Evolutionary conservation across 768 basidiomycete species (phyloP).

Genomic region (Calocybe cyanea): DNA sequence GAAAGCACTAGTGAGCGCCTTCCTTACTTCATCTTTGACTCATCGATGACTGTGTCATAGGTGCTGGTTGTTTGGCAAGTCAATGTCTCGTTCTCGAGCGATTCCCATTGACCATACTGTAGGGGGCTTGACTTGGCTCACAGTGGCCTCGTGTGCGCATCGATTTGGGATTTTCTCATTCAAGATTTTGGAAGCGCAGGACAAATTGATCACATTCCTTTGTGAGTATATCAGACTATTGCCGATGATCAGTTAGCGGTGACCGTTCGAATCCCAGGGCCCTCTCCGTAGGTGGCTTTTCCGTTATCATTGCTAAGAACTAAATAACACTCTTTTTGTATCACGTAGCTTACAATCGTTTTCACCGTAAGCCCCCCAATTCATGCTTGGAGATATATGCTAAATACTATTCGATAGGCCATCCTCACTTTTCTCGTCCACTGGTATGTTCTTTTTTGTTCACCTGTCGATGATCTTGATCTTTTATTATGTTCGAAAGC

Average conservation of each 20-base stretch:
- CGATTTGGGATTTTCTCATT: slow-evolving; percentile 26
- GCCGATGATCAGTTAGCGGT: neutral
- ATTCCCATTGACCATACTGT: neutral
- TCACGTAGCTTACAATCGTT: slow-evolving; percentile 15
- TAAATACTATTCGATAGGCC: slow-evolving; percentile 10
- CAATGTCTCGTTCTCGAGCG: neutral
- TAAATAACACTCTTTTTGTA: neutral
- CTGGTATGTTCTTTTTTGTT: slow-evolving; percentile 13
- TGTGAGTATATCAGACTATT: slow-evolving; percentile 14
- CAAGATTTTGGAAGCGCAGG: slow-evolving; percentile 13
- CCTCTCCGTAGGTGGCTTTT: slow-evolving; percentile 7
- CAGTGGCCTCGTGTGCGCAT: slow-evolving; percentile 20
- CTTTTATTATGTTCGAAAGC: no score
- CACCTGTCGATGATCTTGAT: neutral
- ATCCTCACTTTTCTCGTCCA: slow-evolving; percentile 28
- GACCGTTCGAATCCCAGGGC: slow-evolving; percentile 2
- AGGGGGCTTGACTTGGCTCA: slow-evolving; percentile 25
- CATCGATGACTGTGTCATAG: slow-evolving; percentile 20
- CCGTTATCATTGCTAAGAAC: neutral
- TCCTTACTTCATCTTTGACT: neutral
- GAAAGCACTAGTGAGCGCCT: slow-evolving; percentile 25
- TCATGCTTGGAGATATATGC: neutral
- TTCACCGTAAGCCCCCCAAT: slow-evolving; percentile 12
- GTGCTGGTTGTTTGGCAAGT: slow-evolving; percentile 30
- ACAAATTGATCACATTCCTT: slow-evolving; percentile 19